Evolutionary conservation across 768 basidiomycete genomes (phyloP).

Genomic region (Boletus rubroflammeus): DNA sequence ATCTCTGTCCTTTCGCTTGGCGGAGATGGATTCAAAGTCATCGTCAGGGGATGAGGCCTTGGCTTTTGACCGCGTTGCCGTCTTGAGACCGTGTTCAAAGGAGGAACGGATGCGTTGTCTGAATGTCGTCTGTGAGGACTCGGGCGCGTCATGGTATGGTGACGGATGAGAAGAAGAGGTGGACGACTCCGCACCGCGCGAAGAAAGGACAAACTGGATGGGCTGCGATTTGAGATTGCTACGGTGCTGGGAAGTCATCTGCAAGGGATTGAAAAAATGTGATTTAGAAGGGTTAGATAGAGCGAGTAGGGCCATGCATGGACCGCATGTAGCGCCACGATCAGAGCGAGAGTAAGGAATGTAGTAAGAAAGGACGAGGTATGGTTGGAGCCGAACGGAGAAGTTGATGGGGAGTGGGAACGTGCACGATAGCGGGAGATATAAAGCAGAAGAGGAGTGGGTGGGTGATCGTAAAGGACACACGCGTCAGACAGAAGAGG

Average conservation of each 20-base stretch:
- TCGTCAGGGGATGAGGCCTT: conserved; percentile 40
- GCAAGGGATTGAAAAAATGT: conserved; percentile 42
- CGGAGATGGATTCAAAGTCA: conserved; percentile 39
- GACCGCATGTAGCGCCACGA: conserved; percentile 30
- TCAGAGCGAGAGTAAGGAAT: conserved; percentile 10
- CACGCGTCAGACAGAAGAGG: conserved; percentile 13
- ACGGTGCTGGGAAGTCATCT: conserved; percentile 43
- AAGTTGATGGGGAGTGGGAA: conserved; percentile 12
- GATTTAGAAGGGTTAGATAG: conserved; percentile 36
- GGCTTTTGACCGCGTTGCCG: conserved; percentile 56
- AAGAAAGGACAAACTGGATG: conserved; percentile 38
- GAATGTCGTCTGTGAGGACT: conserved; percentile 50
- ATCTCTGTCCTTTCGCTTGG: conserved; percentile 44
- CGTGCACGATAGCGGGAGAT: conserved; percentile 21
- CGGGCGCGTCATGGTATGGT: conserved; percentile 31
- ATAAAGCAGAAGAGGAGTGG: conserved; percentile 13
- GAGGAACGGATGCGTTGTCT: conserved; percentile 58
- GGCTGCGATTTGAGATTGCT: conserved; percentile 32
- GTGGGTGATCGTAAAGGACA: conserved; percentile 8
- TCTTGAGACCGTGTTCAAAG: conserved; percentile 62
- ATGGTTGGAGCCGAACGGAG: conserved; percentile 7
- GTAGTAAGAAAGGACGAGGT: conserved; percentile 14
- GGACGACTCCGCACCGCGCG: conserved; percentile 39
- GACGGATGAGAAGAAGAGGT: conserved; percentile 27
- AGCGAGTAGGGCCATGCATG: conserved; percentile 46